phyloP scores from a whole-genome alignment of 2,329 filamentous ascomycete genomes.

The Calonectria henricotiae region DNA sequence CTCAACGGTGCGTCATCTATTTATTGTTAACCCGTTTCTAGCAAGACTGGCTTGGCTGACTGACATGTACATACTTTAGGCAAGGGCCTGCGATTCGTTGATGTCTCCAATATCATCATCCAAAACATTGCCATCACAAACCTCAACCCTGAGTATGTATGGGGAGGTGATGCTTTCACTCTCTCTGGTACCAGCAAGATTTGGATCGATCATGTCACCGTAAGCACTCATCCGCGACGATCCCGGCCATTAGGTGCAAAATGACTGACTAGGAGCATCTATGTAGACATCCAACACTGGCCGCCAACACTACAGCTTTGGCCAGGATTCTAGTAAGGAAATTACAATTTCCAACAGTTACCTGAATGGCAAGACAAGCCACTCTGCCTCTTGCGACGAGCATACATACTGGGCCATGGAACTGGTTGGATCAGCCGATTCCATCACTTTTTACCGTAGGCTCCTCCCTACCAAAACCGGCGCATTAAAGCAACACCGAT shows the following conservation, averaged over 20 bases:
- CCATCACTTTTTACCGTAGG: slow-evolving; percentile 18
- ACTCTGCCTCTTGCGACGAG: slow-evolving; percentile 5
- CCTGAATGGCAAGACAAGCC: slow-evolving; percentile 18
- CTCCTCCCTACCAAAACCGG: not conserved
- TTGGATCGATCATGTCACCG: slow-evolving; percentile 16
- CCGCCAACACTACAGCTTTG: slow-evolving; percentile 23
- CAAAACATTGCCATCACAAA: slow-evolving; percentile 13
- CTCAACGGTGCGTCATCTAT: not conserved
- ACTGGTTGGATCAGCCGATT: slow-evolving; percentile 11
- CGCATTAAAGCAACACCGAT: not conserved
- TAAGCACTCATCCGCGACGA: not conserved
- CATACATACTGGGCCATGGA: slow-evolving; percentile 27
- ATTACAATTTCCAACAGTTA: slow-evolving; percentile 23
- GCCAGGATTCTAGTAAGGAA: slow-evolving; percentile 8
- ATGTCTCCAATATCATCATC: slow-evolving; percentile 15
- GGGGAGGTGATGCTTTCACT: slow-evolving; percentile 18
- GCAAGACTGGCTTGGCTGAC: not conserved
- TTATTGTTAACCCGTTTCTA: no score
- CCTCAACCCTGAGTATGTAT: slow-evolving; percentile 14
- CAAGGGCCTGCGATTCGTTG: slow-evolving; percentile 8
- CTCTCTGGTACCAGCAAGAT: slow-evolving; percentile 3
- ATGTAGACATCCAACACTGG: slow-evolving; percentile 4
- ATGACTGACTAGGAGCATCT: not conserved
- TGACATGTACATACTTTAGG: not conserved
- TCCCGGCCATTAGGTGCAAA: no score